Evolutionary conservation across 2,329 filamentous ascomycete species (phyloP).

Genomic region (Ascochyta clinopodiicola): DNA sequence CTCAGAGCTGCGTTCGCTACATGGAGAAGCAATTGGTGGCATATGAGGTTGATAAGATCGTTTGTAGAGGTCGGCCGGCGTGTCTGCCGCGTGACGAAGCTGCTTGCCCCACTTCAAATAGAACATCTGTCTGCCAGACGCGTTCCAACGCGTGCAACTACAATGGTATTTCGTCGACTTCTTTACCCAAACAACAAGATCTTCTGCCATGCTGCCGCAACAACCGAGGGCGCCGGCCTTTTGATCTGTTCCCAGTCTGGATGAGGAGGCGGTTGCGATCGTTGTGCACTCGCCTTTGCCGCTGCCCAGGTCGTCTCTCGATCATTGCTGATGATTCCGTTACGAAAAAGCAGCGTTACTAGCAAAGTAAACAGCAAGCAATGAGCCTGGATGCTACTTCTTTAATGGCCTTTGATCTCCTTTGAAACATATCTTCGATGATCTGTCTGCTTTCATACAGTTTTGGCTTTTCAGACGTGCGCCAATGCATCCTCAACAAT

Average conservation of each 20-base stretch:
- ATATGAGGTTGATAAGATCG: not conserved
- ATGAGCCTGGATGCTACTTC: not conserved
- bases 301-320: too few species aligned
- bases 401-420: not conserved
- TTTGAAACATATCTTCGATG: not conserved
- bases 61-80: not conserved
- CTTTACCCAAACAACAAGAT: not conserved
- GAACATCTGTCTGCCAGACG: not conserved
- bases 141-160: not conserved
- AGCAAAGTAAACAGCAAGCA: not conserved
- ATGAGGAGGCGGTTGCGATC: not conserved
- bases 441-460: not conserved
- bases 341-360: not conserved
- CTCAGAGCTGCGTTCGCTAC: not conserved
- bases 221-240: not conserved
- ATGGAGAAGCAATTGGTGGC: not conserved
- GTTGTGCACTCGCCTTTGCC: too few species aligned
- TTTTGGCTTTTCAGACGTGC: not conserved
- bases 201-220: not conserved
- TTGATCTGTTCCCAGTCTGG: not conserved
- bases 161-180: not conserved
- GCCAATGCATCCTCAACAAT: constrained; percentile 6
- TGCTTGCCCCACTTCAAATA: not conserved
- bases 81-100: not conserved
- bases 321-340: not conserved